A percentile compares a stretch with the other conserved stretches of the same genome.
phyloP scores from a whole-genome alignment of 2,329 filamentous ascomycete species.

The Fusarium xylarioides region DNA sequence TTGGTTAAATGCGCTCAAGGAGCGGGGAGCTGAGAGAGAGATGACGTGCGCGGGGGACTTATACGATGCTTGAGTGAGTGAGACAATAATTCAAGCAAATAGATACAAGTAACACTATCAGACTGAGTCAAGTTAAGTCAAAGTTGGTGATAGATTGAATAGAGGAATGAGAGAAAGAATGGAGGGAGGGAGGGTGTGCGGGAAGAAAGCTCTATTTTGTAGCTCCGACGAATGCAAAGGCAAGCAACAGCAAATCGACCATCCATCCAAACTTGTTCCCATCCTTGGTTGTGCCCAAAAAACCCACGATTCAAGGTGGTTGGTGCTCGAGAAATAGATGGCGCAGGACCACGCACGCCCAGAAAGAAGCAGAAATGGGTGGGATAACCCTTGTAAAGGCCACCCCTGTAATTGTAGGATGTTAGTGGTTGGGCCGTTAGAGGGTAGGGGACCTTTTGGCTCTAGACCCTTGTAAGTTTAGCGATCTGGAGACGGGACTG shows the following conservation, averaged over 20 bases:
- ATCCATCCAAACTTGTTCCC: conserved; percentile 10
- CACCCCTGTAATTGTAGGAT: conserved; percentile 17
- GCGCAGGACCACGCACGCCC: conserved; percentile 31
- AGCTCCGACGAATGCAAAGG: conserved; percentile 1
- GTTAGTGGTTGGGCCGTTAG: conserved; percentile 29
- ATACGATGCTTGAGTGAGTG: neutral
- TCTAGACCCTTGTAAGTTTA: neutral
- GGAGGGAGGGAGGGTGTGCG: conserved; percentile 16
- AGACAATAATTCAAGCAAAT: neutral
- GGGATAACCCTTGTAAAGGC: conserved; percentile 22
- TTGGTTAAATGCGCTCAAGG: neutral
- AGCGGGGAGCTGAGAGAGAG: neutral
- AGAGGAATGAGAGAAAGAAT: neutral
- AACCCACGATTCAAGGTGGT: conserved; percentile 19
- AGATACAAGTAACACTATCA: neutral
- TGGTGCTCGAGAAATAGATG: conserved; percentile 33
- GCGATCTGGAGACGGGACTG: neutral
- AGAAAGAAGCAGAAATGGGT: neutral
- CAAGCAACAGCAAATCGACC: neutral
- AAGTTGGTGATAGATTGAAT: neutral
- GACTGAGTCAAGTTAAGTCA: neutral
- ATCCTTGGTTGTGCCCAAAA: neutral
- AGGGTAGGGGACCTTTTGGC: neutral
- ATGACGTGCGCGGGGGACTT: conserved; percentile 19
- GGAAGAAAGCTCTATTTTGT: conserved; percentile 27